Evolutionary conservation across 179 eudicot genomes (phyloP).

Genomic region (Silene coronaria): DNA sequence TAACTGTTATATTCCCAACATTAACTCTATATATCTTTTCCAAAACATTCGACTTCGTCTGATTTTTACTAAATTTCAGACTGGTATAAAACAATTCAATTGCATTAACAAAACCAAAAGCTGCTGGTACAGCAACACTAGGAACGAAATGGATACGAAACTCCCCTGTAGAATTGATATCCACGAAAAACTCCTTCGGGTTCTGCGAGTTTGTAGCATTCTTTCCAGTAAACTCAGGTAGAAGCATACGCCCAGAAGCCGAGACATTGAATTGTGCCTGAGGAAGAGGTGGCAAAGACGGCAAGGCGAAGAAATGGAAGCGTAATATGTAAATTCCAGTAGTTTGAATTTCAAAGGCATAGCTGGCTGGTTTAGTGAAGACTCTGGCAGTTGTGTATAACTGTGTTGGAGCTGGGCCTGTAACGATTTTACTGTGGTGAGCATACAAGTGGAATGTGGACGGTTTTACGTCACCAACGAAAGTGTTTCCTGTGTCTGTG

Average conservation of each 20-base stretch:
- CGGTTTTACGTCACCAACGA: slow-evolving; percentile 31
- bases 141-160: slow-evolving; percentile 33
- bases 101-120: slow-evolving; percentile 43
- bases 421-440: not conserved
- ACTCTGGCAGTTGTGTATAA: slow-evolving; percentile 33
- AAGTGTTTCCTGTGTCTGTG: slow-evolving; percentile 22
- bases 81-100: slow-evolving; percentile 28
- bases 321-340: slow-evolving; percentile 36
- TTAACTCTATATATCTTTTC: slow-evolving; percentile 37
- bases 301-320: slow-evolving; percentile 34
- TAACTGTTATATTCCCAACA: slow-evolving; percentile 31
- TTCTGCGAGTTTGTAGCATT: not conserved
- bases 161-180: slow-evolving; percentile 11
- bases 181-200: slow-evolving; percentile 29
- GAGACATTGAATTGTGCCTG: slow-evolving; percentile 36
- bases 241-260: slow-evolving; percentile 28
- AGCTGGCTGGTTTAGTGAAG: slow-evolving; percentile 23
- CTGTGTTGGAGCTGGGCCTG: not conserved
- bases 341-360: slow-evolving; percentile 27
- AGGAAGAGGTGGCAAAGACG: slow-evolving; percentile 15
- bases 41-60: slow-evolving; percentile 18
- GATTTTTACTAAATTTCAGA: slow-evolving; percentile 21
- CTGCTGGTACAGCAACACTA: not conserved
- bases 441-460: not conserved
- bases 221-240: slow-evolving; percentile 24